Evolutionary conservation across 2,329 filamentous ascomycete genomes (phyloP).

Genomic region (Neocatenulostroma microsporum): DNA sequence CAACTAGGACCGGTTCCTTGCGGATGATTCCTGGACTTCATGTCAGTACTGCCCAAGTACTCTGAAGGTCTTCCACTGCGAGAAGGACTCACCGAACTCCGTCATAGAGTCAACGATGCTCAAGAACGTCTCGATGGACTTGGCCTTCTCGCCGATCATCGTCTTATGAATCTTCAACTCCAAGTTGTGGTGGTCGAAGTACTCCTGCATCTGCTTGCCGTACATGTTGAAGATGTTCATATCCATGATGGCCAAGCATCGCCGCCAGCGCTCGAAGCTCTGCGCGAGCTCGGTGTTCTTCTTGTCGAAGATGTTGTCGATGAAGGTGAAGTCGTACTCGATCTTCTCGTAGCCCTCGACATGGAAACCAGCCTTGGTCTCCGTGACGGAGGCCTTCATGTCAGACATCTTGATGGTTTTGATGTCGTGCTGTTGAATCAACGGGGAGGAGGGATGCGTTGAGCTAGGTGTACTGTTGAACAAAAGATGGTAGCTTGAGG

Average conservation of each 20-base stretch:
- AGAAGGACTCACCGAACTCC: slow-evolving; percentile 52
- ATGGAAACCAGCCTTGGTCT: slow-evolving; percentile 59
- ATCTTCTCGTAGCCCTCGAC: slow-evolving; percentile 70
- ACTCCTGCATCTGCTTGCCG: slow-evolving; percentile 56
- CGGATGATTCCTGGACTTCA: slow-evolving; percentile 16
- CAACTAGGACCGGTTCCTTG: slow-evolving; percentile 57
- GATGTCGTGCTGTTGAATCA: slow-evolving; percentile 3
- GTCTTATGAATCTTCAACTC: slow-evolving; percentile 61
- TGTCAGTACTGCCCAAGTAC: not conserved
- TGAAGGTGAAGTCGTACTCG: slow-evolving; percentile 66
- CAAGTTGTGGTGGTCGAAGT: slow-evolving; percentile 59
- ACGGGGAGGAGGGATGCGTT: slow-evolving; percentile 2
- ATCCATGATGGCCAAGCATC: slow-evolving; percentile 62
- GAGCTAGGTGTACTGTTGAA: slow-evolving; percentile 8
- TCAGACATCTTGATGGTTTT: slow-evolving; percentile 55
- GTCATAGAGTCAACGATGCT: slow-evolving; percentile 67
- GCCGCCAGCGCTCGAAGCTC: slow-evolving; percentile 58
- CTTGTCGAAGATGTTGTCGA: slow-evolving; percentile 59
- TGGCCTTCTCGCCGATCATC: slow-evolving; percentile 67
- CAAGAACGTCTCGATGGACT: slow-evolving; percentile 62
- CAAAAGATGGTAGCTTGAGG: slow-evolving; percentile 4
- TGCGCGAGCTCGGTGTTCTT: slow-evolving; percentile 55
- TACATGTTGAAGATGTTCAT: slow-evolving; percentile 64
- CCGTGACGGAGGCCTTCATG: slow-evolving; percentile 56
- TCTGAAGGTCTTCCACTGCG: slow-evolving; percentile 25